phyloP scores from a whole-genome alignment of 2,329 filamentous ascomycete species.

The Cadophora sp. region DNA sequence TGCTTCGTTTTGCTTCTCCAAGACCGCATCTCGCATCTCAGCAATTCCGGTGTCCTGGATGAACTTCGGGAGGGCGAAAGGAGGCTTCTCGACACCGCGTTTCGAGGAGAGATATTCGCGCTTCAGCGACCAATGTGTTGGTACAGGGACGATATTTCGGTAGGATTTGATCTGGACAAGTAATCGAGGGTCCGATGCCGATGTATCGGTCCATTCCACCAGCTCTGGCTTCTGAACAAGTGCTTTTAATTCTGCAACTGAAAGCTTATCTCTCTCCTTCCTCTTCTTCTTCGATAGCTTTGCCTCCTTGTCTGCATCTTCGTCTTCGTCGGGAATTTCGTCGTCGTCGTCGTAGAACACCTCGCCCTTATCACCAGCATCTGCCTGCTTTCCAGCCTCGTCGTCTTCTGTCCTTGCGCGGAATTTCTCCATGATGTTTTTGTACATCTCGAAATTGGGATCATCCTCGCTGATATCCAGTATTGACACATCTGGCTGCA shows the following conservation, averaged over 20 bases:
- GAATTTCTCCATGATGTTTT: constrained; percentile 82
- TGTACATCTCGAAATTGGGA: constrained; percentile 83
- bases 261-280: constrained; percentile 90
- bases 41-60: constrained; percentile 97
- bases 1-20: constrained; percentile 95
- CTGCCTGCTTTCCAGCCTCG: constrained; percentile 67
- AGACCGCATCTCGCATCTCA: constrained; percentile 95
- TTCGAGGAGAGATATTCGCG: constrained; percentile 97
- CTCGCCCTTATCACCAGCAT: constrained; percentile 79
- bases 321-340: constrained; percentile 85
- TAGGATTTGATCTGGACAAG: constrained; percentile 95
- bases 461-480: constrained; percentile 68
- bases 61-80: constrained; percentile 92
- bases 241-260: constrained; percentile 93
- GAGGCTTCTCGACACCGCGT: constrained; percentile 92
- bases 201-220: constrained; percentile 97
- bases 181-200: constrained; percentile 85
- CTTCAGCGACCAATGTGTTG: constrained; percentile 93
- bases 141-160: constrained; percentile 94
- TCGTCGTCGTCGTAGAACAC: constrained; percentile 85
- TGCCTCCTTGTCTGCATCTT: constrained; percentile 66
- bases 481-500: constrained; percentile 54
- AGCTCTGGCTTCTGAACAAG: constrained; percentile 90
- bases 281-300: constrained; percentile 94
- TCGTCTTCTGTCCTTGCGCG: constrained; percentile 69